Conservation (phyloP, 495 filamentous ascomycete genomes). For the Aspergillus bridgeri region DNA sequence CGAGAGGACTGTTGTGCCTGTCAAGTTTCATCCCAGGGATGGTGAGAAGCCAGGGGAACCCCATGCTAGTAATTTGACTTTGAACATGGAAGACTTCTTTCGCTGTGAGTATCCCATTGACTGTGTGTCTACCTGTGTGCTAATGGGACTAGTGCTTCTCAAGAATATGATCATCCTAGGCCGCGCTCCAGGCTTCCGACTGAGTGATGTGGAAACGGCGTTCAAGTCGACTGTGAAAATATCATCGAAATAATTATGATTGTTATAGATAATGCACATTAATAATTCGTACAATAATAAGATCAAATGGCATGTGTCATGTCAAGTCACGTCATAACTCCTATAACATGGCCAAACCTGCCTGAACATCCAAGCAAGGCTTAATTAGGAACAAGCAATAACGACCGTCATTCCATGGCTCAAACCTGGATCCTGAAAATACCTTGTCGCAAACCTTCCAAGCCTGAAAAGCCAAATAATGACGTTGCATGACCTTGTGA, state of each 20-base stretch:
- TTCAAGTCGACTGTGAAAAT: conserved; percentile 8
- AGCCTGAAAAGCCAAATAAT: background rate
- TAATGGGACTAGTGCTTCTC: conserved; percentile 5
- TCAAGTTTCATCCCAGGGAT: background rate
- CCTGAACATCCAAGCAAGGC: too few species aligned
- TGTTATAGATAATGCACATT: background rate
- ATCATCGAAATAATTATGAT: background rate
- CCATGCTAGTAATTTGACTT: background rate
- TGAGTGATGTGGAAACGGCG: conserved; percentile 14
- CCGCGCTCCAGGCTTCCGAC: conserved; percentile 16
- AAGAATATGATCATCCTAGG: conserved; percentile 17
- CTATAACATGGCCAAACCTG: too few species aligned
- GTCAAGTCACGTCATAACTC: too few species aligned
- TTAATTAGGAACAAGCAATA: background rate
- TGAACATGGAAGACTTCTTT: conserved; percentile 14
- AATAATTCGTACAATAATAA: too few species aligned
- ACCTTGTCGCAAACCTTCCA: background rate
- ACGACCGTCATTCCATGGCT: background rate
- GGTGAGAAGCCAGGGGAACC: background rate
- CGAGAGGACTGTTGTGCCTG: background rate
- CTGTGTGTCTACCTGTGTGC: background rate
- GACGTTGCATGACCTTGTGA: too few species aligned
- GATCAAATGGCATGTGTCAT: too few species aligned
- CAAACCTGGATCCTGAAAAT: background rate
- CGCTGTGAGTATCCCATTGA: conserved; percentile 5